A percentile compares a stretch with the other conserved stretches of the same genome.
Conservation (phyloP, 352 stramenopile genomes). For the Pythium phragmitis region DNA sequence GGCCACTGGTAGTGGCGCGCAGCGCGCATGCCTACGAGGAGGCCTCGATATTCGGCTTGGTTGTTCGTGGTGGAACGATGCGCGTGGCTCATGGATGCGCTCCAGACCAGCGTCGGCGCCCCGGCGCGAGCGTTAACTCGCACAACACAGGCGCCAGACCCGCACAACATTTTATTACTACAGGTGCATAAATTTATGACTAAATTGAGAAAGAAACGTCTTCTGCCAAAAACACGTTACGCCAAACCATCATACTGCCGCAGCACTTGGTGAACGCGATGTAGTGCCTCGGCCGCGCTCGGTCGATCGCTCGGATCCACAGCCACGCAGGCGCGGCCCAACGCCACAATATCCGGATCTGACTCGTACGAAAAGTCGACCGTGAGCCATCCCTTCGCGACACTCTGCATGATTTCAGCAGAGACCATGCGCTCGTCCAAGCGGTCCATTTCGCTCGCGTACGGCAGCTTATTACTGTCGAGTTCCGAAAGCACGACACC, state of each 20-base stretch:
- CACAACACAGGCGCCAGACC: no score
- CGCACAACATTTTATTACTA: no score
- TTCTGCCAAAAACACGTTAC: background rate
- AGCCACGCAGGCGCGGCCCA: constrained; percentile 6
- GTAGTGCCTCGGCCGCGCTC: background rate
- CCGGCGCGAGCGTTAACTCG: no score
- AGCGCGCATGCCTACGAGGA: no score
- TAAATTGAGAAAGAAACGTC: no score
- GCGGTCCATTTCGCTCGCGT: constrained; percentile 18
- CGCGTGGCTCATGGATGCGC: no score
- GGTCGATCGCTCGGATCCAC: constrained; percentile 9
- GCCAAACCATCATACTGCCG: background rate
- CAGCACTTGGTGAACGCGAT: background rate
- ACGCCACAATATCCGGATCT: background rate
- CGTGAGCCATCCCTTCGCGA: constrained; percentile 4
- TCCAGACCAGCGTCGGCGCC: no score
- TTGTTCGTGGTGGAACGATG: no score
- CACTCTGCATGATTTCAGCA: background rate
- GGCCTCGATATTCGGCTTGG: no score
- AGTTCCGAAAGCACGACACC: constrained; percentile 10
- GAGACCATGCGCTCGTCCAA: background rate
- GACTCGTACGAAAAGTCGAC: constrained; percentile 14
- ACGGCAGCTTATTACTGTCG: constrained; percentile 2
- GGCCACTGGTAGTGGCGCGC: no score
- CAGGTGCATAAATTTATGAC: no score